Evolutionary conservation across 2,329 filamentous ascomycete species (phyloP), one percentile per base, ranked within the genome.

Genomic region (Aspergillus neotritici): DNA sequence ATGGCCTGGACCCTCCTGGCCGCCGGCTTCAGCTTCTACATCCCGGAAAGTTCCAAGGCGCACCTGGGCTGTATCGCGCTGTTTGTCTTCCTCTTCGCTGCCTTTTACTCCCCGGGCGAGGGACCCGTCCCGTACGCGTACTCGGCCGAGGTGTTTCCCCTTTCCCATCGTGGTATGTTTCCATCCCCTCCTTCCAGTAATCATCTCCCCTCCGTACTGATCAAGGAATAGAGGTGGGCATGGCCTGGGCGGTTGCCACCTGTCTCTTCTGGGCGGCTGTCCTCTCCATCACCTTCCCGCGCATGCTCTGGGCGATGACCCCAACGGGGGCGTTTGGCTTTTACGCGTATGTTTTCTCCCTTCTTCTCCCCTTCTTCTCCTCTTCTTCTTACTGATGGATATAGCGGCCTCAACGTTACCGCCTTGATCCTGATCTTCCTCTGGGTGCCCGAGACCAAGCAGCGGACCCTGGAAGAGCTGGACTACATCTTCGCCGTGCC

Each of bases 1-100:
- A 84, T 84, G 80, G 77, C 77, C 10, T 82, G 80, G 79, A 80
- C 79, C 4, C 64, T 84, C n/a, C 69, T 84, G 1, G 77, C 78
- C 0, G 79, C 77, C n/a, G 80, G 78, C 4, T 71, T 83, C 36
- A 78, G 73, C 53, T 79, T 77, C 40, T 69, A 77, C 31, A 73
- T 82, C 14, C 65, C 66, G 1, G 50, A 54, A 21, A 54, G 62
- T 0, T 66, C 57, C 15, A 70, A 56, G 0, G 68, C 71, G 0
- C 72, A 76, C 43, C 67, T 79, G 10, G 78, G 66, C 0, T 60
- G 78, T 0, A 74, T 83, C 34, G 77, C 79, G 0, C 60, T 82
- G 4, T 83, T 84, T 48, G 68, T 84, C 49, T 85, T 79, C 64
- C 58, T 85, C 11, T 86, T 84, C 49, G 78, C 75, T 1, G 77